phyloP scores from a whole-genome alignment of 148 eudicot species.

The Amaranthus cruentus region DNA sequence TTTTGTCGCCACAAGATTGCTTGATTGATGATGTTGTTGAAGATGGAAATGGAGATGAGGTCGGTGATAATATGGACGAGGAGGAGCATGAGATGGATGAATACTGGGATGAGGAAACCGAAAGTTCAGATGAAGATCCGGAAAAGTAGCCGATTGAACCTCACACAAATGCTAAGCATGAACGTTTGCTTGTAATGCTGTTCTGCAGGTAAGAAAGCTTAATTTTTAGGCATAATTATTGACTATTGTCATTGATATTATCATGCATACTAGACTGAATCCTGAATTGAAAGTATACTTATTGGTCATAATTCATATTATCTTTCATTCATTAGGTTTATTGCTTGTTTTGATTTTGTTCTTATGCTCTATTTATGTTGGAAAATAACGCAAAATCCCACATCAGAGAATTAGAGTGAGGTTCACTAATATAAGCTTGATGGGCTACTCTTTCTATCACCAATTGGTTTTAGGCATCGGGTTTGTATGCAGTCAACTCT shows the following conservation, averaged over 20 bases:
- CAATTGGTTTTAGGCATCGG: too few species aligned
- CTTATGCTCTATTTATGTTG: too few species aligned
- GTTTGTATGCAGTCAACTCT: too few species aligned
- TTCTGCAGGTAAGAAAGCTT: constrained; percentile 20
- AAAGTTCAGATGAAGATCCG: constrained; percentile 38
- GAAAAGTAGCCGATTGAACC: constrained; percentile 32
- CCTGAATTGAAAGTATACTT: not conserved
- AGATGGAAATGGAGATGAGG: constrained; percentile 26
- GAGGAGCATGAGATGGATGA: constrained; percentile 46
- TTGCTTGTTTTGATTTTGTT: not conserved
- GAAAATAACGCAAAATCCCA: too few species aligned
- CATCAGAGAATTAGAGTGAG: too few species aligned
- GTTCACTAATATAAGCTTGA: too few species aligned
- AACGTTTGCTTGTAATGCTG: not conserved
- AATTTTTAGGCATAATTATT: not conserved
- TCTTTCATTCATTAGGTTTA: not conserved
- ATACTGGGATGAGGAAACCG: constrained; percentile 36
- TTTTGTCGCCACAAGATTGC: constrained; percentile 44
- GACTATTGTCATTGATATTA: not conserved
- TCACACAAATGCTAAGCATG: not conserved
- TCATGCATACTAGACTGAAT: not conserved
- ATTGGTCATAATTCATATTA: not conserved
- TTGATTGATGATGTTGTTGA: constrained; percentile 30
- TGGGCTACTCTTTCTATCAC: too few species aligned
- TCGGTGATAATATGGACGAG: constrained; percentile 14